Conservation (phyloP, 495 filamentous ascomycete species). For the Glarea lozoyensis region DNA sequence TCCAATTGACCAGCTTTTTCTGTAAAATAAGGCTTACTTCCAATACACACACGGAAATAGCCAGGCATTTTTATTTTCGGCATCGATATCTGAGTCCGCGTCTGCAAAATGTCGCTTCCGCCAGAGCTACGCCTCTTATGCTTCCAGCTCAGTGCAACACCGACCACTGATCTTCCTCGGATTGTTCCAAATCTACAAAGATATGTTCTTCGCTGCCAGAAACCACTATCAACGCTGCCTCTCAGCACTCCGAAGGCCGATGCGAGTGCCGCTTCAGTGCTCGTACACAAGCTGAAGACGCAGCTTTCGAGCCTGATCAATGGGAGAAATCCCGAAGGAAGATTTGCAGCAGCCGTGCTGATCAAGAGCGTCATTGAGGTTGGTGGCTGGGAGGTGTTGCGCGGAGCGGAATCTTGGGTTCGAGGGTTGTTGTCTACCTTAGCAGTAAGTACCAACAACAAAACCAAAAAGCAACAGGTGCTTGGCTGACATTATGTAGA, state of each 20-base stretch:
- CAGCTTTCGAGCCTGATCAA: conserved; percentile 66
- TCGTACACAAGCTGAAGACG: conserved; percentile 71
- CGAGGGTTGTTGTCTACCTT: conserved; percentile 60
- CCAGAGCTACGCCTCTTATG: conserved; percentile 51
- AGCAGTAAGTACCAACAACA: conserved; percentile 38
- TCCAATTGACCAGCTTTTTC: no score
- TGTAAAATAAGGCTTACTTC: no score
- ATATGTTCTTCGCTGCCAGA: conserved; percentile 51
- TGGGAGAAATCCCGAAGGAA: conserved; percentile 59
- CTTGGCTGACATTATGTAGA: conserved; percentile 33
- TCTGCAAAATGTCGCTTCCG: conserved; percentile 16
- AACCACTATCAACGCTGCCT: conserved; percentile 42
- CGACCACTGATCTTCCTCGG: conserved; percentile 52
- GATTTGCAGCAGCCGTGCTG: conserved; percentile 68
- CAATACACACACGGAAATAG: no score
- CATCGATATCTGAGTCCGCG: background rate
- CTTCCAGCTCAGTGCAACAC: conserved; percentile 54
- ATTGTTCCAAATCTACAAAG: conserved; percentile 51
- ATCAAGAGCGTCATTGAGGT: conserved; percentile 74
- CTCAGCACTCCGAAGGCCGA: conserved; percentile 35
- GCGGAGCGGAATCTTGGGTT: conserved; percentile 61
- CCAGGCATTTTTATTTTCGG: no score
- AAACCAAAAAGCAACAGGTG: background rate
- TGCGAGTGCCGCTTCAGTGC: conserved; percentile 49
- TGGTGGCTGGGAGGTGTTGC: conserved; percentile 71